These are phyloP conservation scores for Ophiostoma novo-ulmi DNA, from an alignment of 2,329 filamentous ascomycete genomes.

Conservation along the genomic window DNA sequence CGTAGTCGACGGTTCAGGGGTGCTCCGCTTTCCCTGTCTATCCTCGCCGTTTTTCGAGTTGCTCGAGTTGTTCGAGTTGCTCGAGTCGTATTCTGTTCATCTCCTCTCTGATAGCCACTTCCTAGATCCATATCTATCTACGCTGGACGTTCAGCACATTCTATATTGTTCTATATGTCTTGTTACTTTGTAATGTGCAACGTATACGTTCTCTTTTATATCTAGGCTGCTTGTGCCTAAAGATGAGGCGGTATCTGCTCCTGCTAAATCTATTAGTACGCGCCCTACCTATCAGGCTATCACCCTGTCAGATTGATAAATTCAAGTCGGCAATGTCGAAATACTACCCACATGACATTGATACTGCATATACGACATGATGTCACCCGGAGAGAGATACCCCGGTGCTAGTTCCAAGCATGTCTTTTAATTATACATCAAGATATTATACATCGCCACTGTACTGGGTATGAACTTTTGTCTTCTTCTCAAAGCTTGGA, in stretches of 20 bases:
- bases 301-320: not conserved
- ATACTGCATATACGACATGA: constrained; percentile 5
- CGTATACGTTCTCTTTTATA: not conserved
- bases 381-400: constrained; percentile 7
- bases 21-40: not conserved
- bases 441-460: not conserved
- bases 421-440: not conserved
- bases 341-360: not conserved
- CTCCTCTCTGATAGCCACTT: not conserved
- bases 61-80: too few relatives aligned
- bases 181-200: not conserved
- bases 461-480: not conserved
- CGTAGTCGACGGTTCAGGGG: not conserved
- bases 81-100: not conserved
- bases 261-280: too few relatives aligned
- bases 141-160: not conserved
- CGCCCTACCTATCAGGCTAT: not conserved
- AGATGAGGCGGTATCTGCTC: not conserved
- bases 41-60: not conserved
- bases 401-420: not conserved
- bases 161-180: not conserved
- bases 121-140: not conserved
- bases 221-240: not conserved
- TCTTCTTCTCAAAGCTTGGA: not conserved
- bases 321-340: not conserved